Evolutionary conservation across 495 filamentous ascomycete genomes (phyloP).

Genomic region (Acidomyces sp.): DNA sequence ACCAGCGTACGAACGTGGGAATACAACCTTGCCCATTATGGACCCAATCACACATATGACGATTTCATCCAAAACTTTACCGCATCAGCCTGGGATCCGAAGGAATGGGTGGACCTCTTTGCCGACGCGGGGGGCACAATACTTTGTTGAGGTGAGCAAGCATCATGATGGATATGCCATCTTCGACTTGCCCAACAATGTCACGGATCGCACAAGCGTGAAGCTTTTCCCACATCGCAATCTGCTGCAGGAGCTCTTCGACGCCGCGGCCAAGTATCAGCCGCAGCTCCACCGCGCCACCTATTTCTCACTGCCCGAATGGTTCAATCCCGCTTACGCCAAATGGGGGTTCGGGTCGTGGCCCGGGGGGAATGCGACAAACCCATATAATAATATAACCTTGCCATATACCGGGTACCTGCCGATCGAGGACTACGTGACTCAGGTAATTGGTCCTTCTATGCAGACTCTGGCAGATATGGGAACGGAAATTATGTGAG

Average conservation of each 20-base stretch:
- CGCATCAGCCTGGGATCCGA: constrained; percentile 35
- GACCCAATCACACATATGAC: constrained; percentile 39
- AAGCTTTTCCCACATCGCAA: constrained; percentile 35
- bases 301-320: constrained; percentile 44
- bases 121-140: constrained; percentile 40
- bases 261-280: constrained; percentile 37
- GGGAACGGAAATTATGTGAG: constrained; percentile 46
- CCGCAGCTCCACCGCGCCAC: constrained; percentile 37
- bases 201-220: constrained; percentile 35
- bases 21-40: constrained; percentile 39
- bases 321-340: constrained; percentile 42
- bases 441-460: constrained; percentile 38
- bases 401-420: constrained; percentile 39
- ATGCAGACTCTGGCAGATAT: constrained; percentile 39
- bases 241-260: constrained; percentile 37
- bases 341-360: constrained; percentile 33
- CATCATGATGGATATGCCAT: constrained; percentile 43
- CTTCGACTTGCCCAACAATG: constrained; percentile 35
- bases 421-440: constrained; percentile 35
- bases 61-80: constrained; percentile 45
- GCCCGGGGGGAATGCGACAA: constrained; percentile 34
- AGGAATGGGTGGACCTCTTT: constrained; percentile 45
- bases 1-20: constrained; percentile 31
- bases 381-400: constrained; percentile 36
- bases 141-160: constrained; percentile 43